A percentile compares a stretch with the other conserved stretches of the same genome.
phyloP scores from a whole-genome alignment of 2,329 filamentous ascomycete species.

The Penicillium sp. region DNA sequence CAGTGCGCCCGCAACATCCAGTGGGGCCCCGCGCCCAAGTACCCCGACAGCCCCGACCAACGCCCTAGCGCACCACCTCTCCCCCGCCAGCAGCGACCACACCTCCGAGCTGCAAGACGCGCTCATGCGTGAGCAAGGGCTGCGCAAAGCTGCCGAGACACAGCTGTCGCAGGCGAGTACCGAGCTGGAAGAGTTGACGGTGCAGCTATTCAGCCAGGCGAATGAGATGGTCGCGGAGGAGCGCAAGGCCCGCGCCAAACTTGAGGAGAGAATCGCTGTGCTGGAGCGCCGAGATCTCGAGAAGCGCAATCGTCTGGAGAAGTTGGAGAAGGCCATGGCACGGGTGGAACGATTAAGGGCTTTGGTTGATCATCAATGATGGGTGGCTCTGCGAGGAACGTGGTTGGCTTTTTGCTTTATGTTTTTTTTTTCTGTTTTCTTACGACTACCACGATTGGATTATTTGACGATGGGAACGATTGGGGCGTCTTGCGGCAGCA shows the following conservation, averaged over 20 bases:
- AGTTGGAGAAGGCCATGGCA: conserved; percentile 56
- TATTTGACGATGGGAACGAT: conserved; percentile 12
- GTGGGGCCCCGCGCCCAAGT: conserved; percentile 20
- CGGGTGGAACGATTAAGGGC: conserved; percentile 59
- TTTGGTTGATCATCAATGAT: conserved; percentile 45
- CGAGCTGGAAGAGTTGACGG: conserved; percentile 62
- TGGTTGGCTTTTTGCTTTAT: neutral
- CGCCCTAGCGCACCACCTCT: conserved; percentile 16
- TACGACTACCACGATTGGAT: conserved; percentile 10
- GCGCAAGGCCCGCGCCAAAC: conserved; percentile 56
- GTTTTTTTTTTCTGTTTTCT: neutral
- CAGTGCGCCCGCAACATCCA: conserved; percentile 25
- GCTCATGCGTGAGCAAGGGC: conserved; percentile 54
- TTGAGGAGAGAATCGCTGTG: conserved; percentile 49
- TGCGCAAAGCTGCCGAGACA: conserved; percentile 58
- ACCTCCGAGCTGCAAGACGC: conserved; percentile 52
- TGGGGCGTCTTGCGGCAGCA: conserved; percentile 7
- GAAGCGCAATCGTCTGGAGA: conserved; percentile 53
- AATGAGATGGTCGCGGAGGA: conserved; percentile 67
- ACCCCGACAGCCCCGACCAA: conserved; percentile 11
- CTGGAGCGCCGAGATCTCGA: conserved; percentile 49
- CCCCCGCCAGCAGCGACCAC: conserved; percentile 26
- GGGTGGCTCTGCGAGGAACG: neutral
- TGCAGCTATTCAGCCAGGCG: conserved; percentile 61
- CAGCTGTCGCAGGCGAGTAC: conserved; percentile 54